Conservation (phyloP, 306 rosid species). For the Arachis hypogaea region DNA sequence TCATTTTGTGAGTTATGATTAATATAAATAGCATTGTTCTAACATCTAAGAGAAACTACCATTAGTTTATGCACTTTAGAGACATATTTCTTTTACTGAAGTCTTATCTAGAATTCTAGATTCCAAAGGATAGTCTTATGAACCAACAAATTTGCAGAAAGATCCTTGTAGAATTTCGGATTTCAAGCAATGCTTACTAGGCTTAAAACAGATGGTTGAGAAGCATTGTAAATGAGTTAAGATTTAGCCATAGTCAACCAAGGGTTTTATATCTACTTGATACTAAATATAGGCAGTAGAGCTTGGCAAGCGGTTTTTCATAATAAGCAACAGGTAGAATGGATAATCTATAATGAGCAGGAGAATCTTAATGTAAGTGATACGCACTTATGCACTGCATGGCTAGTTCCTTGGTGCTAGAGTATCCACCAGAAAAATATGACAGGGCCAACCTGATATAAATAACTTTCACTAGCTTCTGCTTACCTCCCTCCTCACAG, state of each 20-base stretch:
- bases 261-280: constrained; percentile 2
- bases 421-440: not conserved
- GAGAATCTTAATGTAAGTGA: constrained; percentile 15
- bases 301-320: not conserved
- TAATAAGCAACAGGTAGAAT: constrained; percentile 4
- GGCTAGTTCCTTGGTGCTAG: constrained; percentile 8
- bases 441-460: constrained; percentile 10
- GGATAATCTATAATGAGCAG: not conserved
- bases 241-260: constrained; percentile 11
- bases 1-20: not conserved
- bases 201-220: not conserved
- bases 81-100: no score
- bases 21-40: not conserved
- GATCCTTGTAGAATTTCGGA: constrained; percentile 9
- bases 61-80: not conserved
- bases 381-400: not conserved
- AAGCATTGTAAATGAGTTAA: not conserved
- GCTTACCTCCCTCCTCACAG: constrained; percentile 18
- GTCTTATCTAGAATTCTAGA: not conserved
- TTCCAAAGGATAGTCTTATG: not conserved
- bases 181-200: constrained; percentile 10
- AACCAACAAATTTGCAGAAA: constrained; percentile 6
- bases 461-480: constrained; percentile 6
- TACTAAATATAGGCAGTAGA: not conserved
- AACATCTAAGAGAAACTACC: not conserved